phyloP scores from a whole-genome alignment of 805 yeast species.

The Wickerhamiella nectarea region DNA sequence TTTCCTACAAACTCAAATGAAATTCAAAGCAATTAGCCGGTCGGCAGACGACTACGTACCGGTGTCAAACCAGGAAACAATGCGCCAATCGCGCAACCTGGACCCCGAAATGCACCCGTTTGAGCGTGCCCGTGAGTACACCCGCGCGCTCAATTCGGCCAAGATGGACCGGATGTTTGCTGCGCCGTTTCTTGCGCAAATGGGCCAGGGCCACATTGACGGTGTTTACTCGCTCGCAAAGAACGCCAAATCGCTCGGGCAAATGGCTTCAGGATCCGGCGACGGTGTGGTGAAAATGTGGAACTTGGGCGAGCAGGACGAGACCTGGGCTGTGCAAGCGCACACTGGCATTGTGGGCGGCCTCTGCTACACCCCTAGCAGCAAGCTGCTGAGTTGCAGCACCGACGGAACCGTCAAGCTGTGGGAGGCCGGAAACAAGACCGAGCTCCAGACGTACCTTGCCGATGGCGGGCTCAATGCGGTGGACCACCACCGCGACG shows the following conservation, averaged over 20 bases:
- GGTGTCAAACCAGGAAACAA: slow-evolving; percentile 77
- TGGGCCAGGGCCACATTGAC: slow-evolving; percentile 90
- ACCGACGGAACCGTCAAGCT: slow-evolving; percentile 79
- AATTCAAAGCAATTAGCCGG: slow-evolving; percentile 76
- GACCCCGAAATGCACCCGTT: slow-evolving; percentile 94
- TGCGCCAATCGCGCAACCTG: slow-evolving; percentile 74
- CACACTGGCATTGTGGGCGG: slow-evolving; percentile 88
- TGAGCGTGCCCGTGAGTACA: slow-evolving; percentile 92
- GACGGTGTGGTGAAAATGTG: slow-evolving; percentile 92
- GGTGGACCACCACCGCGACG: slow-evolving; percentile 71
- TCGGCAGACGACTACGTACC: slow-evolving; percentile 90
- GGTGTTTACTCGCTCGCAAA: slow-evolving; percentile 84
- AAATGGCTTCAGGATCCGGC: slow-evolving; percentile 83
- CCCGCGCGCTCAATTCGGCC: slow-evolving; percentile 88
- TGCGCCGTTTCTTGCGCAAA: slow-evolving; percentile 87
- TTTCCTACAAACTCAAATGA: slow-evolving; percentile 29
- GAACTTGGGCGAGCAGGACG: slow-evolving; percentile 73
- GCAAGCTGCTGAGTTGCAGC: slow-evolving; percentile 67
- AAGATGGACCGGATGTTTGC: slow-evolving; percentile 95
- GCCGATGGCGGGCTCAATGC: slow-evolving; percentile 78
- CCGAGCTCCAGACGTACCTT: slow-evolving; percentile 51
- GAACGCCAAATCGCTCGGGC: slow-evolving; percentile 53
- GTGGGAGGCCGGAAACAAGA: slow-evolving; percentile 48
- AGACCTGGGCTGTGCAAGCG: slow-evolving; percentile 64
- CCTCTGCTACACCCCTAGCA: slow-evolving; percentile 54